Evolutionary conservation across 805 yeast species (phyloP).

Genomic region (Jamesozyma hellenica): DNA sequence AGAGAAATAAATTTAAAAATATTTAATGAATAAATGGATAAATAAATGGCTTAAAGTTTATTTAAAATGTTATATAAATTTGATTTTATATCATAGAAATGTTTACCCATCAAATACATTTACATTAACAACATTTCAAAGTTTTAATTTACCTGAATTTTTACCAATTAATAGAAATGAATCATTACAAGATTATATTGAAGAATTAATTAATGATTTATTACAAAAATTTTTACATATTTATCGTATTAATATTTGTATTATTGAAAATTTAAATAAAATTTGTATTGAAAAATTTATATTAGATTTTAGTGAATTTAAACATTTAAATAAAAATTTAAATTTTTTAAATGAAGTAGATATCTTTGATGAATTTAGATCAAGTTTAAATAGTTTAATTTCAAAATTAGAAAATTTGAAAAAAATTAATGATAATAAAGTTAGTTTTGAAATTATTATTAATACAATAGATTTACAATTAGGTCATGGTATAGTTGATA

Average conservation of each 20-base stretch:
- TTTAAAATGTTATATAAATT: slow-evolving; percentile 31
- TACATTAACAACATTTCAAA: slow-evolving; percentile 29
- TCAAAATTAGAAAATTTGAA: slow-evolving; percentile 19
- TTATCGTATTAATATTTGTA: slow-evolving; percentile 17
- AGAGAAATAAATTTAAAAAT: too few relatives aligned
- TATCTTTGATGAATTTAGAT: slow-evolving; percentile 26
- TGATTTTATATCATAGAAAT: slow-evolving; percentile 30
- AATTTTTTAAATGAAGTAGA: slow-evolving; percentile 13
- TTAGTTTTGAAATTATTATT: slow-evolving; percentile 22
- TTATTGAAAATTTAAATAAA: slow-evolving; percentile 14
- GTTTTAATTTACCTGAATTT: slow-evolving; percentile 34
- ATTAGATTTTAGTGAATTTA: slow-evolving; percentile 26
- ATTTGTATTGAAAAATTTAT: slow-evolving; percentile 23
- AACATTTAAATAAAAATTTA: slow-evolving; percentile 14
- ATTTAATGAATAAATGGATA: slow-evolving; percentile 16
- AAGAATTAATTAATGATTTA: slow-evolving; percentile 24
- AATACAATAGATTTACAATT: slow-evolving; percentile 21
- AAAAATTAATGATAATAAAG: slow-evolving; percentile 18
- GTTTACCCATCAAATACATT: slow-evolving; percentile 31
- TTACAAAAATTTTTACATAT: slow-evolving; percentile 18
- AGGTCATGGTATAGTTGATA: slow-evolving; percentile 14
- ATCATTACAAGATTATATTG: slow-evolving; percentile 32
- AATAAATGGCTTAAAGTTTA: slow-evolving; percentile 26
- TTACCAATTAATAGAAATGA: slow-evolving; percentile 41
- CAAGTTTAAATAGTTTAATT: slow-evolving; percentile 23